Percentiles rank a stretch among this genome's conserved stretches.
Evolutionary conservation across 345 rosid genomes (phyloP).

Genomic region (Linum lewisii): DNA sequence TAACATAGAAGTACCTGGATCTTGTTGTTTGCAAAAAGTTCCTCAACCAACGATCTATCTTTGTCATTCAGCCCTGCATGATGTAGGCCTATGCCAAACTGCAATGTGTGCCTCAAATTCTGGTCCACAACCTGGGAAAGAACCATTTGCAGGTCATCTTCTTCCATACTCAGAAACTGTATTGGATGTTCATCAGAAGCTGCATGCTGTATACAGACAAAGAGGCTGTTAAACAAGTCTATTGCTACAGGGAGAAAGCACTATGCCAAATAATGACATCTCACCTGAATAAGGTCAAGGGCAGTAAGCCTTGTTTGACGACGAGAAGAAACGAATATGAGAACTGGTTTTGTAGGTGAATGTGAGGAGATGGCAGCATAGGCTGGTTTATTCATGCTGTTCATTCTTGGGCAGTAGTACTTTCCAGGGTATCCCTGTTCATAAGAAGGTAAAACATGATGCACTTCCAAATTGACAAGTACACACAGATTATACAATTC

Average conservation of each 20-base stretch:
- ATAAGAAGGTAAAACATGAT: not conserved
- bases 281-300: constrained; percentile 90
- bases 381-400: constrained; percentile 97
- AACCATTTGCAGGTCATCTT: constrained; percentile 89
- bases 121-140: constrained; percentile 89
- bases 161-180: constrained; percentile 76
- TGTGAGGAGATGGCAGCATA: constrained; percentile 98
- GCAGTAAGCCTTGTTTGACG: constrained; percentile 99
- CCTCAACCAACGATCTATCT: constrained; percentile 91
- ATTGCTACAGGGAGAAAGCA: not conserved
- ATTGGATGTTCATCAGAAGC: constrained; percentile 94
- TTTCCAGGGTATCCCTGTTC: constrained; percentile 96
- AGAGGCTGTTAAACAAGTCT: not conserved
- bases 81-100: constrained; percentile 93
- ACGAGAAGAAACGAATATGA: constrained; percentile 95
- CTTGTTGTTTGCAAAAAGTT: constrained; percentile 90
- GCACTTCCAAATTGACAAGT: constrained; percentile 5
- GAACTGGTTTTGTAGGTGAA: constrained; percentile 92
- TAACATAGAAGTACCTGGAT: constrained; percentile 57
- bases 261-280: constrained; percentile 12
- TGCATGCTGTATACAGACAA: constrained; percentile 39
- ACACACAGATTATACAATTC: not conserved
- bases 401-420: constrained; percentile 90
- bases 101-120: constrained; percentile 89
- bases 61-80: constrained; percentile 96